Evolutionary conservation across 768 basidiomycete genomes (phyloP).

Genomic region (Nidularia sp.): DNA sequence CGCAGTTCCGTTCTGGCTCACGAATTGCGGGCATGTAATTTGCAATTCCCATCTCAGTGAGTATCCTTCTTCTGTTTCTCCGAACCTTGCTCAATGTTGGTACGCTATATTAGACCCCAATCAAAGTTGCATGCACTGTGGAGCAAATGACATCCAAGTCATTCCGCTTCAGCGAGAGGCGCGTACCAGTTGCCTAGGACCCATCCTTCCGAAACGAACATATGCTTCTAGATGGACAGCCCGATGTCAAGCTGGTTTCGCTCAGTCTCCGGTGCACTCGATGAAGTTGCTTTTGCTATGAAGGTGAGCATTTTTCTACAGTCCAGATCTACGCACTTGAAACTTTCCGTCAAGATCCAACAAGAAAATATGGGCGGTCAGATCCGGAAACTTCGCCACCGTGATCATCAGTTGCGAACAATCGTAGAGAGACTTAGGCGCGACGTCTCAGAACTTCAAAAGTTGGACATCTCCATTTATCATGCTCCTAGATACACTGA

Average conservation of each 20-base stretch:
- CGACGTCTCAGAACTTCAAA: conserved; percentile 52
- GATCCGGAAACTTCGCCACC: conserved; percentile 57
- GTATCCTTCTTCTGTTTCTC: conserved; percentile 11
- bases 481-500: neutral
- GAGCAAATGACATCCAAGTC: conserved; percentile 58
- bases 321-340: neutral
- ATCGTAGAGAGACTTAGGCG: conserved; percentile 50
- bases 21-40: conserved; percentile 82
- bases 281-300: conserved; percentile 60
- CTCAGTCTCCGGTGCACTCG: conserved; percentile 55
- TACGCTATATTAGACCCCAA: conserved; percentile 48
- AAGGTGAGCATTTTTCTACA: conserved; percentile 40
- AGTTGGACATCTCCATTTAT: conserved; percentile 26
- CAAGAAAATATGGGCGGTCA: conserved; percentile 70
- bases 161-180: conserved; percentile 75
- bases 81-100: neutral
- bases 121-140: conserved; percentile 73
- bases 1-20: conserved; percentile 80
- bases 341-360: conserved; percentile 56
- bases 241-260: conserved; percentile 85
- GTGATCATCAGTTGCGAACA: conserved; percentile 51
- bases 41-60: conserved; percentile 84
- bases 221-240: conserved; percentile 54
- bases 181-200: neutral
- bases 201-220: neutral